A percentile compares a stretch with the other conserved stretches of the same genome.
Evolutionary conservation across 192 early-diverging fungal genomes (phyloP).

Genomic region (Gaertneriomyces sp.): DNA sequence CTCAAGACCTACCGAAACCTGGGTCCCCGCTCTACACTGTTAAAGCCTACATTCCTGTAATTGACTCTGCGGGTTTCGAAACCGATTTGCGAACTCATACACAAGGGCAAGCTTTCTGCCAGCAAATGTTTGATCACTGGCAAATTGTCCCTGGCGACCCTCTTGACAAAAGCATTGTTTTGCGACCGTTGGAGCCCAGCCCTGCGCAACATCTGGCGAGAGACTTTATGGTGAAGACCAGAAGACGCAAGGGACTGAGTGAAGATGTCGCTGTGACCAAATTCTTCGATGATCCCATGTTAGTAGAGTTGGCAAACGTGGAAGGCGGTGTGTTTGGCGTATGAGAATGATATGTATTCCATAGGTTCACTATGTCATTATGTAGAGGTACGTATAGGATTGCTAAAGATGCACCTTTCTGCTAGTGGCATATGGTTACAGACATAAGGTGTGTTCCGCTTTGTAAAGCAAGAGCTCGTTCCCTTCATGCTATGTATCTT

Average conservation of each 20-base stretch:
- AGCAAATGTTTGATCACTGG: constrained; percentile 98
- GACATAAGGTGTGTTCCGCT: too few species aligned
- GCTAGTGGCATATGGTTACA: too few species aligned
- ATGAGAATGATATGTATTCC: background rate
- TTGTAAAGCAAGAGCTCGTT: too few species aligned
- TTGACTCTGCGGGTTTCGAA: constrained; percentile 95
- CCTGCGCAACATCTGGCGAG: constrained; percentile 81
- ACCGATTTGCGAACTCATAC: constrained; percentile 95
- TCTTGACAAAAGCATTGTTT: constrained; percentile 78
- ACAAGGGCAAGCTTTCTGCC: constrained; percentile 95
- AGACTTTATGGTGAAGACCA: constrained; percentile 99
- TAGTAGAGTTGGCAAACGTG: constrained; percentile 39
- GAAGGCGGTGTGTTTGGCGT: constrained; percentile 32
- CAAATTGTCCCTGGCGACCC: constrained; percentile 97
- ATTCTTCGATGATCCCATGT: constrained; percentile 58
- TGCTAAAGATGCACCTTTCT: too few species aligned
- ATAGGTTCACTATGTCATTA: too few species aligned
- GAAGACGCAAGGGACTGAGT: constrained; percentile 78
- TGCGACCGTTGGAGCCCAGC: constrained; percentile 88
- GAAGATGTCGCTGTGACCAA: constrained; percentile 61
- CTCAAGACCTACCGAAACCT: constrained; percentile 88
- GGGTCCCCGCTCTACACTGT: constrained; percentile 93
- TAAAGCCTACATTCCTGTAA: constrained; percentile 90
- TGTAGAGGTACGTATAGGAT: too few species aligned
- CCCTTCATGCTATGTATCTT: too few species aligned